Evolutionary conservation across 2,329 filamentous ascomycete genomes (phyloP).

Genomic region (Akanthomyces uredinophilus): DNA sequence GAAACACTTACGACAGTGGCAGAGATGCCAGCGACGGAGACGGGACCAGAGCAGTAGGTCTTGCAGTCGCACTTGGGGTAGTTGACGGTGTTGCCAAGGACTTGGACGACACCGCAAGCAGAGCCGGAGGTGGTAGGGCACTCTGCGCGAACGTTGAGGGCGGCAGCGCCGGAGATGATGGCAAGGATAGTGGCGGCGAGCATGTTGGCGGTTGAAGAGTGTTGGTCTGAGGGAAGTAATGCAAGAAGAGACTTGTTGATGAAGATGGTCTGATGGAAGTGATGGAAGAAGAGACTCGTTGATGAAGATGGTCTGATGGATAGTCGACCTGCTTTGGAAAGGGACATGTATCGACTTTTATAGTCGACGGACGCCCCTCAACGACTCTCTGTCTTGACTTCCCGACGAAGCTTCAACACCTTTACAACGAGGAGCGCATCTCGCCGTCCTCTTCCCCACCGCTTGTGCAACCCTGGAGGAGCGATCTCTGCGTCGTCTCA

Average conservation of each 20-base stretch:
- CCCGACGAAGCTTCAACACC: not conserved
- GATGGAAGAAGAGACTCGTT: not conserved
- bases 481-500: not conserved
- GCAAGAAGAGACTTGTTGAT: not conserved
- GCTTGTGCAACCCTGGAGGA: not conserved
- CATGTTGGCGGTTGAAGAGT: not conserved
- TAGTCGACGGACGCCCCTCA: not conserved
- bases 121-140: slow-evolving; percentile 13
- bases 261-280: not conserved
- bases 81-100: not conserved
- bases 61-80: slow-evolving; percentile 12
- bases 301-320: not conserved
- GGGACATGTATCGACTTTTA: not conserved
- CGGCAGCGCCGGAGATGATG: slow-evolving; percentile 6
- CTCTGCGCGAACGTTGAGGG: slow-evolving; percentile 11
- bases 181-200: slow-evolving; percentile 8
- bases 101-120: not conserved
- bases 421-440: not conserved
- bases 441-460: not conserved
- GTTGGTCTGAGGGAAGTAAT: not conserved
- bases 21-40: not conserved
- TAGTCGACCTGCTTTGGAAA: not conserved
- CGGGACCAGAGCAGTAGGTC: slow-evolving; percentile 3
- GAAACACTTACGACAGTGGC: slow-evolving; percentile 10
- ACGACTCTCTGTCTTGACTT: no score